Percentiles rank a stretch among this genome's conserved stretches.
These are phyloP conservation scores for Russula ochroleuca DNA, from an alignment of 768 basidiomycete species.

Conservation along the genomic window DNA sequence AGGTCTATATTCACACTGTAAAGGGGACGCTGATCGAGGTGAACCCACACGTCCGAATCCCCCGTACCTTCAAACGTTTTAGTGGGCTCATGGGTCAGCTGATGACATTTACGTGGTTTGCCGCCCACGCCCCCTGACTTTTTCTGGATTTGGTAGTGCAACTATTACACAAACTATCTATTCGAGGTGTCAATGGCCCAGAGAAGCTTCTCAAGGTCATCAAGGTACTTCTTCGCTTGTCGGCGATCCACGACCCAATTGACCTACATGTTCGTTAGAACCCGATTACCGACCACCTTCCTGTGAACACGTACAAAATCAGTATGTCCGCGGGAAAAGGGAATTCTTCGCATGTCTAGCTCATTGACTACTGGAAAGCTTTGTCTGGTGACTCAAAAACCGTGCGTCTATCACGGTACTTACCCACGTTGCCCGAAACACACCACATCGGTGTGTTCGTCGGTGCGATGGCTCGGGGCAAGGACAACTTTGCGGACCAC, in stretches of 20 bases:
- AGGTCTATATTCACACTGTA: constrained; percentile 97
- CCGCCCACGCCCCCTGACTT: constrained; percentile 1
- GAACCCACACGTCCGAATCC: constrained; percentile 96
- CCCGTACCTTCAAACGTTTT: constrained; percentile 97
- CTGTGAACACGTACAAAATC: constrained; percentile 91
- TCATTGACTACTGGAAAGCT: constrained; percentile 43
- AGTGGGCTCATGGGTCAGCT: constrained; percentile 92
- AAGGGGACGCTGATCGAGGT: constrained; percentile 96
- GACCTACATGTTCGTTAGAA: constrained; percentile 50
- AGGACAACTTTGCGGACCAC: constrained; percentile 94
- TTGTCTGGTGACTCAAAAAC: constrained; percentile 89
- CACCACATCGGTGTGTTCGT: constrained; percentile 94
- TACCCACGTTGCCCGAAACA: constrained; percentile 79
- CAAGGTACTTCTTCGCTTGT: constrained; percentile 52
- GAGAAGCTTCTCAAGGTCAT: constrained; percentile 97
- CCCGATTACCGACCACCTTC: constrained; percentile 90
- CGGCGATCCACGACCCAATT: neutral
- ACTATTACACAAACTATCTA: constrained; percentile 92
- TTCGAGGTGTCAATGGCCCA: constrained; percentile 92
- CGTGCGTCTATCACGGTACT: constrained; percentile 73
- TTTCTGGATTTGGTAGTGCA: constrained; percentile 56
- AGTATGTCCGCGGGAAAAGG: constrained; percentile 52
- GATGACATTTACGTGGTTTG: neutral
- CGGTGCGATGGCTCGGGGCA: constrained; percentile 96
- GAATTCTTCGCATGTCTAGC: neutral